Evolutionary conservation across 768 basidiomycete species (phyloP).

Genomic region (Collybia mongolica): DNA sequence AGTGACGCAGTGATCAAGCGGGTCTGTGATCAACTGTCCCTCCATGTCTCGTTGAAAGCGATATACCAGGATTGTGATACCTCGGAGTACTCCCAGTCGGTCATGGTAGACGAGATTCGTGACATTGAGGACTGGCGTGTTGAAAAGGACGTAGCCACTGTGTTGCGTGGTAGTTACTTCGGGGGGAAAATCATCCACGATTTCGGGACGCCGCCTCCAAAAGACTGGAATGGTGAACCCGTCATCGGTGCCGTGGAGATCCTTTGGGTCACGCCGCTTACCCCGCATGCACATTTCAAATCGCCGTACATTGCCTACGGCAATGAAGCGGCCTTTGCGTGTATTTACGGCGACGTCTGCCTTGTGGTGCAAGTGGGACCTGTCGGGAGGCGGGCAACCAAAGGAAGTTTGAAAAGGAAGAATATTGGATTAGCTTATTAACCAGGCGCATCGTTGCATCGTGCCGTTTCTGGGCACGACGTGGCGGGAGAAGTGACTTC

Average conservation of each 20-base stretch:
- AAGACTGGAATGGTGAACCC: not conserved
- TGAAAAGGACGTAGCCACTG: not conserved
- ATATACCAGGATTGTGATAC: conserved; percentile 13
- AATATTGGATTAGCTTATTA: too few relatives aligned
- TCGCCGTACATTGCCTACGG: conserved; percentile 20
- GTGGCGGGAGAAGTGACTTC: too few relatives aligned
- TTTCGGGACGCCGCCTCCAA: not conserved
- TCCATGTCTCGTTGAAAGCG: conserved; percentile 17
- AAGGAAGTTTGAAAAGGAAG: too few relatives aligned
- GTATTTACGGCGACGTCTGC: conserved; percentile 19
- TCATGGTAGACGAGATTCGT: conserved; percentile 2
- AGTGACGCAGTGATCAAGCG: conserved; percentile 21
- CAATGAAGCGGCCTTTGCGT: conserved; percentile 17
- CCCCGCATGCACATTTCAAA: conserved; percentile 3
- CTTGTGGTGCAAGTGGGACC: conserved; percentile 15
- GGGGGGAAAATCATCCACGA: conserved; percentile 2
- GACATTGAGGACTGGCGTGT: not conserved
- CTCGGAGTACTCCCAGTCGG: not conserved
- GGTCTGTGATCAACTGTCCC: conserved; percentile 15
- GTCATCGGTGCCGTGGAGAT: not conserved
- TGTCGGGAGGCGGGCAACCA: too few relatives aligned
- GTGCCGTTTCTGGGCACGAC: too few relatives aligned
- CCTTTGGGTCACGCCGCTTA: conserved; percentile 12
- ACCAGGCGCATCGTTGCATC: too few relatives aligned
- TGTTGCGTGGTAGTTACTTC: not conserved